These are phyloP conservation scores for Pelargonium cotyledonis DNA, from an alignment of 441 rosid species.

Conservation along the genomic window DNA sequence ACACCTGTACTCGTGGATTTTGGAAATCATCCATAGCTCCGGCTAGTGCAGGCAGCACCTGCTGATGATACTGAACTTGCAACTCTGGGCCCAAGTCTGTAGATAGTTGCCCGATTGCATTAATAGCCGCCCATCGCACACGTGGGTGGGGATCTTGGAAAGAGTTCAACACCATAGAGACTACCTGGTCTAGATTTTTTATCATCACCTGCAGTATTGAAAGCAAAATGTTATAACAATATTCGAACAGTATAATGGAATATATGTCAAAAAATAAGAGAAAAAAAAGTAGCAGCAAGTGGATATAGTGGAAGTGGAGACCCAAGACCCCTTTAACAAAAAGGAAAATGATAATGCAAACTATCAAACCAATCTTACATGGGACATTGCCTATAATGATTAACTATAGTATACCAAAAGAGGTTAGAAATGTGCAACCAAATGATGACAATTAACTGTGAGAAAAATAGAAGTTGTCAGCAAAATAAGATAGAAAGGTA, in stretches of 20 bases:
- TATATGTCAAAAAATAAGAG: background rate
- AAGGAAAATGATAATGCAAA: background rate
- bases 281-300: slow-evolving; percentile 3
- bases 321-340: background rate
- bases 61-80: slow-evolving; percentile 38
- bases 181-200: slow-evolving; percentile 37
- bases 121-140: slow-evolving; percentile 52
- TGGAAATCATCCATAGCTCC: slow-evolving; percentile 49
- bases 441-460: no score
- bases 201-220: slow-evolving; percentile 32
- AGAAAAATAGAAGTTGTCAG: background rate
- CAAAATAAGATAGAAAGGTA: background rate
- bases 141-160: slow-evolving; percentile 45
- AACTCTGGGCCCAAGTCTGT: slow-evolving; percentile 46
- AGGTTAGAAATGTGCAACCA: no score
- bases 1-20: slow-evolving; percentile 51
- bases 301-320: background rate
- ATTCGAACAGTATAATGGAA: background rate
- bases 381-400: background rate
- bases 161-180: slow-evolving; percentile 37
- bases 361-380: background rate
- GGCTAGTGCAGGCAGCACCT: slow-evolving; percentile 45
- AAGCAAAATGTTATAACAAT: slow-evolving; percentile 6
- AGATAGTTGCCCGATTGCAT: slow-evolving; percentile 47
- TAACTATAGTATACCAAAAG: background rate